Evolutionary conservation across 805 yeast species (phyloP).

Genomic region (Spathaspora girioi): DNA sequence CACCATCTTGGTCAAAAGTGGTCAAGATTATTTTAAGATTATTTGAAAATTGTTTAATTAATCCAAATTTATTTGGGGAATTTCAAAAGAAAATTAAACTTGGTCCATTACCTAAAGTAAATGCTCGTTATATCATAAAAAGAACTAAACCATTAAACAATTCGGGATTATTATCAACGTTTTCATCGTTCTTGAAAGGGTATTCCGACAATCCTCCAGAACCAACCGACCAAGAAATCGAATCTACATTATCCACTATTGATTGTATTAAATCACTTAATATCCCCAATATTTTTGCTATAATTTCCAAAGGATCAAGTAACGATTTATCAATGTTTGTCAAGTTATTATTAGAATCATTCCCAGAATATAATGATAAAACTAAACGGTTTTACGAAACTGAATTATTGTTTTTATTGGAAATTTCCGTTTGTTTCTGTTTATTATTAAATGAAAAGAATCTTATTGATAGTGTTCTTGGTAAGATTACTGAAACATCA

Average conservation of each 20-base stretch:
- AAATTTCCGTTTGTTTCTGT: constrained; percentile 36
- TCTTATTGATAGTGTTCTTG: constrained; percentile 14
- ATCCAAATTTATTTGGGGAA: constrained; percentile 57
- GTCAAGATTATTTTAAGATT: constrained; percentile 59
- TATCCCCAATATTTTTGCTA: constrained; percentile 52
- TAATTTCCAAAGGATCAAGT: constrained; percentile 36
- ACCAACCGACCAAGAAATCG: constrained; percentile 92
- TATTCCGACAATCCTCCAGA: constrained; percentile 81
- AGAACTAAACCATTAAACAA: constrained; percentile 66
- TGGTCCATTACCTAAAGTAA: constrained; percentile 53
- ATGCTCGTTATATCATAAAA: constrained; percentile 63
- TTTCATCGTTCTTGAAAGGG: constrained; percentile 89
- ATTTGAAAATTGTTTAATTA: constrained; percentile 68
- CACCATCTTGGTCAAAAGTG: constrained; percentile 59
- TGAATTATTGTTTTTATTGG: constrained; percentile 47
- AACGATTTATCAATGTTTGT: constrained; percentile 33
- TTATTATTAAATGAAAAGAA: constrained; percentile 24
- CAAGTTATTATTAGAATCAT: constrained; percentile 19
- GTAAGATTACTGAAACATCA: constrained; percentile 3
- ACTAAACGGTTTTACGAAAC: constrained; percentile 42
- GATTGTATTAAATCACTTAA: constrained; percentile 79
- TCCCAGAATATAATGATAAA: constrained; percentile 25
- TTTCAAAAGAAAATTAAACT: constrained; percentile 58
- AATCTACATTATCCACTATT: constrained; percentile 73
- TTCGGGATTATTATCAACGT: constrained; percentile 78